phyloP scores from a whole-genome alignment of 2,329 filamentous ascomycete genomes.

The Verticillium zaregamsianum region DNA sequence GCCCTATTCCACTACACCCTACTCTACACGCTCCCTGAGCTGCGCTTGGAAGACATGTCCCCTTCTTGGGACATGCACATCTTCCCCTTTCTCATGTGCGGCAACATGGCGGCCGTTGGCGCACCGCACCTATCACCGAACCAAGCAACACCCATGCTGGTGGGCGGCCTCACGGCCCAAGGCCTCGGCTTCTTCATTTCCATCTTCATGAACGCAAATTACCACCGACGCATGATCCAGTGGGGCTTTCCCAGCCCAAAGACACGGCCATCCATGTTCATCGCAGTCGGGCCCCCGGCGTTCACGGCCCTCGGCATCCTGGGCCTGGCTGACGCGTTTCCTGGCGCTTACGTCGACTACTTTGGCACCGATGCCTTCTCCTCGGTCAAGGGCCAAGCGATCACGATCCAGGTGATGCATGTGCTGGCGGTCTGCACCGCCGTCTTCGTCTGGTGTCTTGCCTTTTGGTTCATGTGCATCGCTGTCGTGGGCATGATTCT shows the following conservation, averaged over 20 bases:
- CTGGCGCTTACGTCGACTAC: not conserved
- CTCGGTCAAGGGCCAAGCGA: not conserved
- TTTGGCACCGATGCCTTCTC: not conserved
- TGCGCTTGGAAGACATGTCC: conserved; percentile 47
- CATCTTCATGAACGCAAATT: conserved; percentile 56
- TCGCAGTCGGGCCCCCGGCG: conserved; percentile 56
- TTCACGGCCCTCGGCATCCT: conserved; percentile 34
- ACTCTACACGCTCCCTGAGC: conserved; percentile 45
- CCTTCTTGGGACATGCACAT: conserved; percentile 60
- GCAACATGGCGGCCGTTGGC: conserved; percentile 54
- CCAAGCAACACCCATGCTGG: conserved; percentile 48
- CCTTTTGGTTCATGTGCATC: conserved; percentile 45
- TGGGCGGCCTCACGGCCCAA: conserved; percentile 55
- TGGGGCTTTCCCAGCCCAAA: conserved; percentile 47
- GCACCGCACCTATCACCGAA: conserved; percentile 40
- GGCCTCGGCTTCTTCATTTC: conserved; percentile 56
- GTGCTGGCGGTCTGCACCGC: conserved; percentile 6
- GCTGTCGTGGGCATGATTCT: not conserved
- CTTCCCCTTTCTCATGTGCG: conserved; percentile 60
- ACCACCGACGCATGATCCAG: conserved; percentile 53
- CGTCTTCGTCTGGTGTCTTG: conserved; percentile 26
- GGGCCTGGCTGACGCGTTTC: conserved; percentile 18
- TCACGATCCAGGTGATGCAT: conserved; percentile 9
- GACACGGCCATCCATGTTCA: conserved; percentile 56
- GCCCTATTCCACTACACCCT: conserved; percentile 55